These are phyloP conservation scores for Phytophthora brassicae DNA, from an alignment of 352 stramenopile genomes.

Conservation along the genomic window DNA sequence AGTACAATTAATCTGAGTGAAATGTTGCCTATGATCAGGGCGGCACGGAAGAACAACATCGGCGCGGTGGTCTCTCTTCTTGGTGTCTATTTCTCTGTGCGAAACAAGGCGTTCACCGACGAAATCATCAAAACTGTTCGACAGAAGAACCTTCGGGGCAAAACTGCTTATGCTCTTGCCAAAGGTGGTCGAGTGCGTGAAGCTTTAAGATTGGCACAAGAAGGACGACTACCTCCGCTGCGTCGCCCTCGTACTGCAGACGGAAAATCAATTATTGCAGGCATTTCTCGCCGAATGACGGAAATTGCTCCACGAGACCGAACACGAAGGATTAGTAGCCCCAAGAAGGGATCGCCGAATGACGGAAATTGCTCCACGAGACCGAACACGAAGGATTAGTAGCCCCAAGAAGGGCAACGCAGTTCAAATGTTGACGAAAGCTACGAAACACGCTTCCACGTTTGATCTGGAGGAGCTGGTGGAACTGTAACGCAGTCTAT, in stretches of 20 bases:
- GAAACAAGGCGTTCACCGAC: slow-evolving; percentile 31
- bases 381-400: slow-evolving; percentile 6
- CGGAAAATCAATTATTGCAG: not conserved
- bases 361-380: slow-evolving; percentile 29
- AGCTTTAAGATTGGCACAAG: slow-evolving; percentile 50
- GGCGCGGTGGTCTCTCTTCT: slow-evolving; percentile 57
- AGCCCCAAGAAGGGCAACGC: slow-evolving; percentile 16
- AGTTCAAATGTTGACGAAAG: slow-evolving; percentile 15
- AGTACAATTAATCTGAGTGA: not conserved
- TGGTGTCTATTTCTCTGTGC: slow-evolving; percentile 35
- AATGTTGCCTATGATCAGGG: slow-evolving; percentile 30
- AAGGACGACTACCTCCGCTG: slow-evolving; percentile 40
- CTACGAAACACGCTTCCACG: slow-evolving; percentile 12
- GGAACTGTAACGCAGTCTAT: slow-evolving; percentile 28
- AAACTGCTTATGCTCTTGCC: slow-evolving; percentile 39
- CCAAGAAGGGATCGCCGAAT: slow-evolving; percentile 15
- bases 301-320: slow-evolving; percentile 24
- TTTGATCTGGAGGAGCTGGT: slow-evolving; percentile 10
- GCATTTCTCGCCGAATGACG: slow-evolving; percentile 30
- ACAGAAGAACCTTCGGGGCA: slow-evolving; percentile 49
- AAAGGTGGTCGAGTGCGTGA: slow-evolving; percentile 49
- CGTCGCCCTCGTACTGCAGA: slow-evolving; percentile 21
- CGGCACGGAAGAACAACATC: slow-evolving; percentile 57
- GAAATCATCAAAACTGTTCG: slow-evolving; percentile 37
- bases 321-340: slow-evolving; percentile 1